Conservation (phyloP, 768 basidiomycete genomes). For the Suillus clintonianus region DNA sequence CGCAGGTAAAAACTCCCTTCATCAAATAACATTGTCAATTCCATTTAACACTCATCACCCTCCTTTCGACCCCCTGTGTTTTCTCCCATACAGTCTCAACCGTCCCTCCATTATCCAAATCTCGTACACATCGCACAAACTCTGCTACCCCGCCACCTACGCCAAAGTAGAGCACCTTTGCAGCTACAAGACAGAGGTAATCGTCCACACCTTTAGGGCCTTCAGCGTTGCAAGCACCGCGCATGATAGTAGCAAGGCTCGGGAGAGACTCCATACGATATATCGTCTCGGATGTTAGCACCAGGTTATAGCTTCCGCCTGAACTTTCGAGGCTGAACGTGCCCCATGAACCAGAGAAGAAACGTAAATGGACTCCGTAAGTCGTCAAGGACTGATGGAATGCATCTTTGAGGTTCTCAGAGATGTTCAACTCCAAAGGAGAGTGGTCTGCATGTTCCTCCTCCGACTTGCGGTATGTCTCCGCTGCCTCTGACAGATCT, state of each 20-base stretch:
- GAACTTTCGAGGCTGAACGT: slow-evolving; percentile 41
- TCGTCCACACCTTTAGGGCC: not conserved
- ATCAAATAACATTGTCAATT: not conserved
- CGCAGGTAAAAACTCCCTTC: not conserved
- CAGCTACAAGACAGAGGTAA: slow-evolving; percentile 74
- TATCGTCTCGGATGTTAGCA: slow-evolving; percentile 93
- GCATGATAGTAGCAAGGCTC: slow-evolving; percentile 57
- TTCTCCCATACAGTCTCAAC: slow-evolving; percentile 68
- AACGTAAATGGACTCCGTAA: slow-evolving; percentile 60
- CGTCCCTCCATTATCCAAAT: slow-evolving; percentile 35
- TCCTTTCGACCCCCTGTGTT: slow-evolving; percentile 69
- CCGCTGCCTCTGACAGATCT: slow-evolving; percentile 67
- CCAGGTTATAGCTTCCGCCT: slow-evolving; percentile 58
- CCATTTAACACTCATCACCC: slow-evolving; percentile 69
- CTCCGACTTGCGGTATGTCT: slow-evolving; percentile 40
- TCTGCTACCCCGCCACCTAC: slow-evolving; percentile 87
- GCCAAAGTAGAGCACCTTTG: slow-evolving; percentile 93
- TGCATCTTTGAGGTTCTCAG: slow-evolving; percentile 59
- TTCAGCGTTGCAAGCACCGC: slow-evolving; percentile 33
- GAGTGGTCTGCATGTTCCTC: slow-evolving; percentile 38
- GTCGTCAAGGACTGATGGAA: slow-evolving; percentile 62
- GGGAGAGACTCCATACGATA: slow-evolving; percentile 70
- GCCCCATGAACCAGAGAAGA: slow-evolving; percentile 86
- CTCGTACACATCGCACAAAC: slow-evolving; percentile 61
- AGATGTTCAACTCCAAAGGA: slow-evolving; percentile 57